Conservation (phyloP, 2,329 filamentous ascomycete genomes). For the Ustilaginoidea virens region DNA sequence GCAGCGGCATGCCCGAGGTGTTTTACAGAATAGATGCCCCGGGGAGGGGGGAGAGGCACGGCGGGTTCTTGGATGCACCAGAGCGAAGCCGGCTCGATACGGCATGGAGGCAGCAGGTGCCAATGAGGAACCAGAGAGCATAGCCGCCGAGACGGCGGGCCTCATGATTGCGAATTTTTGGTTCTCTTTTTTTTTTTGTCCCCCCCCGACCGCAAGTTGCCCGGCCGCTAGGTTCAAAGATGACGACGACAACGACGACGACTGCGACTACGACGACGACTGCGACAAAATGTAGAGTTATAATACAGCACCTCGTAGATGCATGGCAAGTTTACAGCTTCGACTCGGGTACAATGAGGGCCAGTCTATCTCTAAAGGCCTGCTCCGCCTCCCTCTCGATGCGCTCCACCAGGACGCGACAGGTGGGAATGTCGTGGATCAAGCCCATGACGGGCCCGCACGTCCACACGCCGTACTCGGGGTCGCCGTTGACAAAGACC, state of each 20-base stretch:
- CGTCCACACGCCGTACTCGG: slow-evolving; percentile 90
- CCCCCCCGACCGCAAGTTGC: no score
- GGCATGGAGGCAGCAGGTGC: slow-evolving; percentile 6
- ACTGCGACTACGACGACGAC: no score
- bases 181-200: no score
- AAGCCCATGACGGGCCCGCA: slow-evolving; percentile 88
- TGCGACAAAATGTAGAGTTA: no score
- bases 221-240: no score
- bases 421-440: slow-evolving; percentile 72
- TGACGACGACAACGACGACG: no score
- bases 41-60: not conserved
- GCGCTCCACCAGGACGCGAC: slow-evolving; percentile 49
- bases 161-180: no score
- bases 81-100: slow-evolving; percentile 5
- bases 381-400: slow-evolving; percentile 66
- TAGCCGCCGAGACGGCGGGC: not conserved
- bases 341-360: slow-evolving; percentile 37
- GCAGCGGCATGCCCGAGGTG: slow-evolving; percentile 10
- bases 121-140: not conserved
- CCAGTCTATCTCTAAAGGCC: slow-evolving; percentile 42
- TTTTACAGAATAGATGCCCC: slow-evolving; percentile 3
- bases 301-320: not conserved
- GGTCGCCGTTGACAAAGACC: slow-evolving; percentile 85
- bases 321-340: slow-evolving; percentile 36
- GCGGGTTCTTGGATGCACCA: not conserved